Evolutionary conservation across 2,329 filamentous ascomycete genomes (phyloP), one percentile per base, ranked within the genome.

Genomic region (Cercospora berteroae): DNA sequence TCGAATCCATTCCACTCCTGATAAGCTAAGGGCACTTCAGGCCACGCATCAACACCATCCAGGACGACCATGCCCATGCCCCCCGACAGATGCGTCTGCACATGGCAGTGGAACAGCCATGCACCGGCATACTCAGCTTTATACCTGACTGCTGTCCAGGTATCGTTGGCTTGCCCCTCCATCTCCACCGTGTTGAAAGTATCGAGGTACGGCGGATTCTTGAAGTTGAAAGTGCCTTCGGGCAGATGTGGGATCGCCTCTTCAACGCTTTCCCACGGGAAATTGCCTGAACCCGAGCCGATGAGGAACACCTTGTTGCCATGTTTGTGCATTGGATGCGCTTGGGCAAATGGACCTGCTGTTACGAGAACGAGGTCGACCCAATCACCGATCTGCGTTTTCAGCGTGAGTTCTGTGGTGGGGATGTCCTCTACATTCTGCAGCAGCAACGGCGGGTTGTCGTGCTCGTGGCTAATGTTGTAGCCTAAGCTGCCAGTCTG

Each of bases 271-370:
- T 74, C 74, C 80, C 84, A 89, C n/a, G 79, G 81, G 72, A 86
- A 90, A 1, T 52, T 29, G 0, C 76, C 77, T 10, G 69, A 57
- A 1, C 86, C 87, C 0, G 77, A 67, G 0, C 87, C 87, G 31
- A 89, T 81, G 16, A 83, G 77, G 72, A 82, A 89, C 78, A 85
- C 86, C 74, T 86, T 87, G 71, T 84, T 86, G 52, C 84, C 83
- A 76, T 90, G 88, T 79, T 89, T 89, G 81, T 89, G 88, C 59
- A 89, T 85, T 0, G 86, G 85, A 66, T 89, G 88, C 16, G 84
- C 80, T 3, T 69, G 71, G 4, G 69, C 61, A 18, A 65, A 63
- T 6, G 63, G 65, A 10, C 61, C 64, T 36, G 48, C 63, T 2
- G 73, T 70, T 12, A 72, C 60, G 65, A 78, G 69, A 44, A 78